Evolutionary conservation across 2,329 filamentous ascomycete genomes (phyloP).

Genomic region (Cladosporium sp.): DNA sequence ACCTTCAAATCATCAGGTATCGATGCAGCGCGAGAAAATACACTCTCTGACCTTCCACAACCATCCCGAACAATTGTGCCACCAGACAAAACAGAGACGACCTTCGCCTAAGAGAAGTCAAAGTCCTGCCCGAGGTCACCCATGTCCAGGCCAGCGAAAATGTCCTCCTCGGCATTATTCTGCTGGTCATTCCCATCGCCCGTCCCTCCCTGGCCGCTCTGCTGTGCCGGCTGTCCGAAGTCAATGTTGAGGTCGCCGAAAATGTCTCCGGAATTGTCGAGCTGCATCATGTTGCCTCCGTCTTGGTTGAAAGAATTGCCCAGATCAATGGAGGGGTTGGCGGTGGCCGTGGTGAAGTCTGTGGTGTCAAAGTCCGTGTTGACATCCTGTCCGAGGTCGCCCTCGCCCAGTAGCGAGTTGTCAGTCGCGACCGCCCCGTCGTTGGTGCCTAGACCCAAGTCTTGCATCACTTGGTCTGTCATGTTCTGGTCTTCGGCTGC

Average conservation of each 20-base stretch:
- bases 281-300: constrained; percentile 20
- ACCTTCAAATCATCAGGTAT: no score
- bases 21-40: no score
- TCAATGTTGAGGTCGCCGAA: constrained; percentile 30
- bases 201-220: constrained; percentile 18
- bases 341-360: constrained; percentile 15
- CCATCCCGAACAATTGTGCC: no score
- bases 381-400: constrained; percentile 10
- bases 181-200: constrained; percentile 24
- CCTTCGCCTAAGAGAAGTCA: constrained; percentile 21
- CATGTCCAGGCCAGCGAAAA: constrained; percentile 41
- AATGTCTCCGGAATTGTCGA: constrained; percentile 18
- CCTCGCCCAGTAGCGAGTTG: constrained; percentile 4
- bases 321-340: constrained; percentile 22
- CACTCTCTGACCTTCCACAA: no score
- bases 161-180: constrained; percentile 36
- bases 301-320: constrained; percentile 19
- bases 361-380: constrained; percentile 16
- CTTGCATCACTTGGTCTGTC: constrained; percentile 33
- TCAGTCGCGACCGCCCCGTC: neutral
- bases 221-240: constrained; percentile 16
- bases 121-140: constrained; percentile 29
- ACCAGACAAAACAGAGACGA: neutral
- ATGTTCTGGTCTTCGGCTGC: constrained; percentile 22
- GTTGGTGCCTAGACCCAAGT: constrained; percentile 24